Percentiles rank a stretch among this genome's conserved stretches.
Evolutionary conservation across 441 rosid genomes (phyloP).

Genomic region (Erodium chrysanthum): DNA sequence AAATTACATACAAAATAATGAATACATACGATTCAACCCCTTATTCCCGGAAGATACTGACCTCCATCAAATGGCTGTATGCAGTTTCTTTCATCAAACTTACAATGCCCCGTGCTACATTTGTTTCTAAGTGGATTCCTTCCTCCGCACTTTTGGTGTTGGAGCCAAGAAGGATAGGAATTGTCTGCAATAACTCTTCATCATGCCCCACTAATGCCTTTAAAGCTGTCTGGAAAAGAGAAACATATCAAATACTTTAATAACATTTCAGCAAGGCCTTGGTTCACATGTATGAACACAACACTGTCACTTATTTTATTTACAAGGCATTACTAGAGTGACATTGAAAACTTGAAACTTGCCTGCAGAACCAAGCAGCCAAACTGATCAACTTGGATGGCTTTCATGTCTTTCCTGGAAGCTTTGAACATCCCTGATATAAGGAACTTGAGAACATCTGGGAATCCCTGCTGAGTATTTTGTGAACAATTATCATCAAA

Average conservation of each 20-base stretch:
- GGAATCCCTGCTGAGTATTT: constrained; percentile 47
- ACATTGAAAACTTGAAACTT: constrained; percentile 8
- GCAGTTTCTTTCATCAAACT: constrained; percentile 65
- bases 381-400: background rate
- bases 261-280: background rate
- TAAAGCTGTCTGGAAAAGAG: constrained; percentile 55
- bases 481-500: constrained; percentile 16
- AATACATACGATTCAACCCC: background rate
- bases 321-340: constrained; percentile 1
- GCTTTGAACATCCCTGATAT: constrained; percentile 50
- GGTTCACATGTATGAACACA: background rate
- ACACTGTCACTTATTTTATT: background rate
- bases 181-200: constrained; percentile 47
- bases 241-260: constrained; percentile 9
- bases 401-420: constrained; percentile 21
- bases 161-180: constrained; percentile 57
- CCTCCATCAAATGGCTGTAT: constrained; percentile 87
- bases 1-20: background rate
- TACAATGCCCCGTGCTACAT: constrained; percentile 30
- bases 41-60: constrained; percentile 19
- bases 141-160: constrained; percentile 31
- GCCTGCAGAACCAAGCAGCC: constrained; percentile 3
- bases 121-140: constrained; percentile 32
- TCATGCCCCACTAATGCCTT: constrained; percentile 52
- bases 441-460: constrained; percentile 46